phyloP scores from a whole-genome alignment of 1,139 yeast species.

The Ogataea hybrid region DNA sequence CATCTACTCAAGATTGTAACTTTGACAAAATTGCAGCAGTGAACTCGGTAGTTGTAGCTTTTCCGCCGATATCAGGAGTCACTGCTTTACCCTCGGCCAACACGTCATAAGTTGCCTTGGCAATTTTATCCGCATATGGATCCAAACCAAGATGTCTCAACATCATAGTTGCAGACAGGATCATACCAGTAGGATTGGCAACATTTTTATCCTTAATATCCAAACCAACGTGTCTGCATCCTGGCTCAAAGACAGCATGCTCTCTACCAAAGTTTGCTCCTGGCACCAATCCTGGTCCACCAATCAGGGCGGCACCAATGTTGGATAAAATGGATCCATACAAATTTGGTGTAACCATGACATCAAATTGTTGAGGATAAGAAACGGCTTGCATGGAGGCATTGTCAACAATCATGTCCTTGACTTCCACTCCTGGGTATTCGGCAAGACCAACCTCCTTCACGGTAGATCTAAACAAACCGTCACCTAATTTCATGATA shows the following conservation, averaged over 20 bases:
- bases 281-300: conserved; percentile 99
- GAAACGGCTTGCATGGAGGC: conserved; percentile 99
- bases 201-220: conserved; percentile 92
- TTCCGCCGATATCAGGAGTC: too few species aligned
- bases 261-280: conserved; percentile 99
- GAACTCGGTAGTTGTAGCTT: conserved; percentile 95
- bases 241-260: conserved; percentile 98
- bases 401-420: conserved; percentile 96
- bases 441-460: conserved; percentile 81
- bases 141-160: conserved; percentile 93
- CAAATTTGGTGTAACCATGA: conserved; percentile 95
- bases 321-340: conserved; percentile 97
- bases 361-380: conserved; percentile 96
- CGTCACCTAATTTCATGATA: too few species aligned
- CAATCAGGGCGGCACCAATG: conserved; percentile 97
- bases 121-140: too few species aligned
- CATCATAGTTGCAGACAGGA: conserved; percentile 85
- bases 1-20: conserved; percentile 34
- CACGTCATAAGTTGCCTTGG: too few species aligned
- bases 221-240: conserved; percentile 98
- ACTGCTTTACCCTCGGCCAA: too few species aligned
- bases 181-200: conserved; percentile 98
- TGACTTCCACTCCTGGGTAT: conserved; percentile 81
- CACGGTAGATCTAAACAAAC: conserved; percentile 93
- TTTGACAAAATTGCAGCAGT: conserved; percentile 78